Evolutionary conservation across 495 filamentous ascomycete species (phyloP).

Genomic region (Penicillium coffeae): DNA sequence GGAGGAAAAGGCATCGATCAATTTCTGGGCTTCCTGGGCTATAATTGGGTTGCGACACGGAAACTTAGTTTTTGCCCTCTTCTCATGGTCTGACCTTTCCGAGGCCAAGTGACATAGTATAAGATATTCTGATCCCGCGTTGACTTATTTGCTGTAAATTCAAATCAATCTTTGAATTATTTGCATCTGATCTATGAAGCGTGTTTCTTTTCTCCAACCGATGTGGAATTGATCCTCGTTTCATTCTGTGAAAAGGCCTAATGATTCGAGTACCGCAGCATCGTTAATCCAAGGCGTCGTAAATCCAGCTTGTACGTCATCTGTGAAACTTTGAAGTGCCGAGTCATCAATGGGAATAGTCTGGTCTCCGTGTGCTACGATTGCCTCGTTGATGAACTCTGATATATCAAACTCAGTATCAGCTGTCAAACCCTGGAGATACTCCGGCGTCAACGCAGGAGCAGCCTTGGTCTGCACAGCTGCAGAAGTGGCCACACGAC

Average conservation of each 20-base stretch:
- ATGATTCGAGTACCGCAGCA: background rate
- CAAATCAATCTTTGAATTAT: background rate
- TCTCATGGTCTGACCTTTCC: no score
- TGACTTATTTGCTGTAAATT: no score
- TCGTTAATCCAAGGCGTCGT: background rate
- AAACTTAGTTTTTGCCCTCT: no score
- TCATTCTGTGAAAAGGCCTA: background rate
- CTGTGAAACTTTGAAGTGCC: background rate
- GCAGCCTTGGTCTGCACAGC: constrained; percentile 3
- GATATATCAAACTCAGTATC: background rate
- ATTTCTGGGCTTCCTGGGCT: no score
- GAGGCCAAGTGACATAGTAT: no score
- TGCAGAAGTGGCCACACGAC: background rate
- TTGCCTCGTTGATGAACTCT: background rate
- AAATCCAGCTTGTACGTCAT: background rate
- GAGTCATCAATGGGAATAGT: background rate
- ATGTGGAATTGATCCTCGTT: background rate
- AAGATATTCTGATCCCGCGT: no score
- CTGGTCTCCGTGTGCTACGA: background rate
- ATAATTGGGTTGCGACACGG: no score
- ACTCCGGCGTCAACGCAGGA: constrained; percentile 9
- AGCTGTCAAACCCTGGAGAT: background rate
- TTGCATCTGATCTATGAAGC: background rate
- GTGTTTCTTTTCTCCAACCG: no score
- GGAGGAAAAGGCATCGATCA: no score